These are phyloP conservation scores for Periconia sp. DNA, from an alignment of 2,329 filamentous ascomycete genomes.

Conservation along the genomic window DNA sequence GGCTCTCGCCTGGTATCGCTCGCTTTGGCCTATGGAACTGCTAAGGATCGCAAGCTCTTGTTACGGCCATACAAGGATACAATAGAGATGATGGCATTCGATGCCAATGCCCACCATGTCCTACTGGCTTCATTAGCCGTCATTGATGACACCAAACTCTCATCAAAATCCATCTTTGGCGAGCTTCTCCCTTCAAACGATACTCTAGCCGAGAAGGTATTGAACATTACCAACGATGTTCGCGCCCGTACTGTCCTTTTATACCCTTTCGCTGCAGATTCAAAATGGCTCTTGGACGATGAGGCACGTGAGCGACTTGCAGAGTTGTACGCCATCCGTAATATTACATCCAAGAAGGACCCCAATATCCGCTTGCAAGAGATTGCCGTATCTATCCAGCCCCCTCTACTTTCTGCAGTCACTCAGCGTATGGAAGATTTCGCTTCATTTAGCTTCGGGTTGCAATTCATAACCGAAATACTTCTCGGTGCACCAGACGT, in stretches of 20 bases:
- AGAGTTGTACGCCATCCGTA: constrained; percentile 77
- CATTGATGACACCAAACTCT: constrained; percentile 90
- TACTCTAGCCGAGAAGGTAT: constrained; percentile 63
- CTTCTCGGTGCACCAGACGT: constrained; percentile 76
- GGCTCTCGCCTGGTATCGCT: constrained; percentile 81
- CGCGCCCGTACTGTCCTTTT: constrained; percentile 69
- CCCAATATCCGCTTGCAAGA: constrained; percentile 73
- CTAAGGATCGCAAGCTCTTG: constrained; percentile 91
- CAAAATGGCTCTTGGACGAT: constrained; percentile 63
- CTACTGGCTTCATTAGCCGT: constrained; percentile 87
- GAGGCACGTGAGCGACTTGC: constrained; percentile 70
- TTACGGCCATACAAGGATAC: constrained; percentile 89
- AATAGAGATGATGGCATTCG: constrained; percentile 79
- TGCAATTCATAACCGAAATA: constrained; percentile 82
- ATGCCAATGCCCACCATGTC: constrained; percentile 75
- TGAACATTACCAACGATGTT: constrained; percentile 65
- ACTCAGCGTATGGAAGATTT: constrained; percentile 68
- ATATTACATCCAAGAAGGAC: constrained; percentile 91
- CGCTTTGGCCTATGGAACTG: constrained; percentile 77
- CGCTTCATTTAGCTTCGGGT: constrained; percentile 75
- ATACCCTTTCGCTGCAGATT: constrained; percentile 72
- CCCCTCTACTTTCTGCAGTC: constrained; percentile 74
- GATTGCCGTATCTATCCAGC: constrained; percentile 72
- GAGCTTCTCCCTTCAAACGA: constrained; percentile 68
- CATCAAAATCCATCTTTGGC: constrained; percentile 80